These are phyloP conservation scores for Phytopythium oedochilum DNA, from an alignment of 352 stramenopile genomes.

Conservation along the genomic window DNA sequence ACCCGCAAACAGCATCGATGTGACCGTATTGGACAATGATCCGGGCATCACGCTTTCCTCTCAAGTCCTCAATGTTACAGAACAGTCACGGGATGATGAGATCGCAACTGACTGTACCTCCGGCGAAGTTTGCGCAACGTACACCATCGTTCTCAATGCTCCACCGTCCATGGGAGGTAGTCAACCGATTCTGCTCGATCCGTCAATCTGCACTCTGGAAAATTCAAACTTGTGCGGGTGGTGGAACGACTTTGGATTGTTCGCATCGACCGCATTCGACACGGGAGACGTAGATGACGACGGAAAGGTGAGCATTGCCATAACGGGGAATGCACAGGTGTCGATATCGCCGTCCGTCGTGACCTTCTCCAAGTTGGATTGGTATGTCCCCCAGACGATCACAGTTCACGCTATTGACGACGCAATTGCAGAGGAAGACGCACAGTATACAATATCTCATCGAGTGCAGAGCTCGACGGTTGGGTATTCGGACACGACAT, in stretches of 20 bases:
- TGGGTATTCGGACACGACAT: conserved; percentile 41
- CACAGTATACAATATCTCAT: conserved; percentile 41
- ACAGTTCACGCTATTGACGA: conserved; percentile 44
- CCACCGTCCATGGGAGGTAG: conserved; percentile 24
- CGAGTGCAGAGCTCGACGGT: conserved; percentile 38
- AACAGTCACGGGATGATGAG: conserved; percentile 8
- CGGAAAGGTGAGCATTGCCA: conserved; percentile 52
- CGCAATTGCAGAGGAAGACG: conserved; percentile 28
- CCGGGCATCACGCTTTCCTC: conserved; percentile 58
- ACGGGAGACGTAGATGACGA: conserved; percentile 5
- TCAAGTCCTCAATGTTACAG: conserved; percentile 23
- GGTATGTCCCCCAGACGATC: conserved; percentile 58
- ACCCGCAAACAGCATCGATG: conserved; percentile 30
- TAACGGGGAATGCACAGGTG: conserved; percentile 45
- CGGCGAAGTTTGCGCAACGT: conserved; percentile 12
- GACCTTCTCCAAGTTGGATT: conserved; percentile 55
- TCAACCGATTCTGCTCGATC: conserved; percentile 1
- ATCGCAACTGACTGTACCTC: background rate
- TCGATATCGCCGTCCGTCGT: conserved; percentile 44
- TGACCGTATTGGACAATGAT: conserved; percentile 82
- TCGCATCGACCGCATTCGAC: conserved; percentile 35
- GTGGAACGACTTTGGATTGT: conserved; percentile 28
- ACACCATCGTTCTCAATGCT: conserved; percentile 65
- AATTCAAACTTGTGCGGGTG: conserved; percentile 43
- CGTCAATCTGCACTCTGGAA: conserved; percentile 21